A percentile compares a stretch with the other conserved stretches of the same genome.
Evolutionary conservation across 225 moss, liverwort and hornwort species (phyloP).

Genomic region (Straminergon stramineum): DNA sequence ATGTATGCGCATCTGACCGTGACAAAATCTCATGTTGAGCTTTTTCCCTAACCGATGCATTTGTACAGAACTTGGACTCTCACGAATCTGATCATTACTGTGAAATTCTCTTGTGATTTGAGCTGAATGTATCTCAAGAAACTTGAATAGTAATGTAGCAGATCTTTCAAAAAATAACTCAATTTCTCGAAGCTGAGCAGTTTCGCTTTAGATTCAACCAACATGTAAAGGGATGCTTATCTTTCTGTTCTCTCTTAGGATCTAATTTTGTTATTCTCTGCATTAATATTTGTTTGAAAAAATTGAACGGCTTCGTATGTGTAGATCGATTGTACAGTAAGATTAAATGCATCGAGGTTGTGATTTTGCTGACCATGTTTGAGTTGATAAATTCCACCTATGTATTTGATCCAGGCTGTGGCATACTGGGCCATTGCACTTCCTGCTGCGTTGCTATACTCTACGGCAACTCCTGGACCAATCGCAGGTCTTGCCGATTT

Average conservation of each 20-base stretch:
- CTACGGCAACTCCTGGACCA: conserved; percentile 47
- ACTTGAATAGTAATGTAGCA: neutral
- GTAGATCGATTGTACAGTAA: neutral
- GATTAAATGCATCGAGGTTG: neutral
- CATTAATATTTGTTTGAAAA: neutral
- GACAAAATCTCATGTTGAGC: neutral
- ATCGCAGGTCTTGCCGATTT: conserved; percentile 48
- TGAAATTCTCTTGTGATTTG: neutral
- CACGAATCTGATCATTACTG: neutral
- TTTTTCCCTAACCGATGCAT: neutral
- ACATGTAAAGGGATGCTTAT: neutral
- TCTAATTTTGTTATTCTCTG: neutral
- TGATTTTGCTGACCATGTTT: neutral
- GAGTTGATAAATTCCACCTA: neutral
- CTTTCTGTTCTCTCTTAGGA: neutral
- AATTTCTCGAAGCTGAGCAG: neutral
- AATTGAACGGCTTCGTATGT: neutral
- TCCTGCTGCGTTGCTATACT: conserved; percentile 40
- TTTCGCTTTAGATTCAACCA: neutral
- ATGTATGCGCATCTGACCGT: conserved; percentile 28
- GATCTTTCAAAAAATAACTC: neutral
- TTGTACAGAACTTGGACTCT: neutral
- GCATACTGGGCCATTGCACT: conserved; percentile 33
- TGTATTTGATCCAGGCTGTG: conserved; percentile 15
- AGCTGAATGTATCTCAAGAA: neutral